These are phyloP conservation scores for Xylaria sp. DNA, from an alignment of 2,329 filamentous ascomycete species.

Conservation along the genomic window DNA sequence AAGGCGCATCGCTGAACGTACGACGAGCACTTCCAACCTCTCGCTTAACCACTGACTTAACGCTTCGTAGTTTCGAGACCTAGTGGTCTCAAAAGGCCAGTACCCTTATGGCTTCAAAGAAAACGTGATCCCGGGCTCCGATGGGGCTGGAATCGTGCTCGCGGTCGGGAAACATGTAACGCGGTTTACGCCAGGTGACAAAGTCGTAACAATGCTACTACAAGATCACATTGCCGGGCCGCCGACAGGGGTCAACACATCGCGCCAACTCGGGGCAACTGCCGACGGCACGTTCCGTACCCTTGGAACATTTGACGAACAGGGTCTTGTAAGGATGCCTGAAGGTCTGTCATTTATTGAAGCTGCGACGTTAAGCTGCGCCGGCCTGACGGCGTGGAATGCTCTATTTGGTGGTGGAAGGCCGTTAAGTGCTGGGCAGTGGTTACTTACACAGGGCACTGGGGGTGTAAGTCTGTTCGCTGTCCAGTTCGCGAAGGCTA, in stretches of 20 bases:
- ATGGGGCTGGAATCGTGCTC: slow-evolving; percentile 62
- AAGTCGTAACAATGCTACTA: slow-evolving; percentile 53
- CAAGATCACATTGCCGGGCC: slow-evolving; percentile 40
- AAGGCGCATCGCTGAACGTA: slow-evolving; percentile 40
- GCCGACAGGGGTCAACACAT: slow-evolving; percentile 13
- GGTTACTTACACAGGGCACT: slow-evolving; percentile 53
- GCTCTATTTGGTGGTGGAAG: slow-evolving; percentile 58
- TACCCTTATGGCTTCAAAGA: slow-evolving; percentile 22
- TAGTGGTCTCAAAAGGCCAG: slow-evolving; percentile 38
- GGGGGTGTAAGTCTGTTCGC: slow-evolving; percentile 53
- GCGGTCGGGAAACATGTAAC: slow-evolving; percentile 59
- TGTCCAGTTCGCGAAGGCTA: slow-evolving; percentile 57
- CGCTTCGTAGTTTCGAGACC: slow-evolving; percentile 39
- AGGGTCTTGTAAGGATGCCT: slow-evolving; percentile 71
- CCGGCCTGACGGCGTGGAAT: slow-evolving; percentile 64
- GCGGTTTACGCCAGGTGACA: slow-evolving; percentile 61
- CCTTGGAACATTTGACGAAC: slow-evolving; percentile 50
- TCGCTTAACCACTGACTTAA: slow-evolving; percentile 17
- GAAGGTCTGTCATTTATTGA: slow-evolving; percentile 57
- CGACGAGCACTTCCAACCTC: slow-evolving; percentile 9
- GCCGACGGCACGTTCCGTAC: slow-evolving; percentile 49
- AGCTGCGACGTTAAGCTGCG: slow-evolving; percentile 61
- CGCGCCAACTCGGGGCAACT: slow-evolving; percentile 41
- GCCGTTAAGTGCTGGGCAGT: slow-evolving; percentile 48
- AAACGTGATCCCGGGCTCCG: slow-evolving; percentile 51